Percentiles rank a stretch among this genome's conserved stretches.
These are phyloP conservation scores for Trichomonascaceae sp. DNA, from an alignment of 1,139 yeast genomes.

Conservation along the genomic window DNA sequence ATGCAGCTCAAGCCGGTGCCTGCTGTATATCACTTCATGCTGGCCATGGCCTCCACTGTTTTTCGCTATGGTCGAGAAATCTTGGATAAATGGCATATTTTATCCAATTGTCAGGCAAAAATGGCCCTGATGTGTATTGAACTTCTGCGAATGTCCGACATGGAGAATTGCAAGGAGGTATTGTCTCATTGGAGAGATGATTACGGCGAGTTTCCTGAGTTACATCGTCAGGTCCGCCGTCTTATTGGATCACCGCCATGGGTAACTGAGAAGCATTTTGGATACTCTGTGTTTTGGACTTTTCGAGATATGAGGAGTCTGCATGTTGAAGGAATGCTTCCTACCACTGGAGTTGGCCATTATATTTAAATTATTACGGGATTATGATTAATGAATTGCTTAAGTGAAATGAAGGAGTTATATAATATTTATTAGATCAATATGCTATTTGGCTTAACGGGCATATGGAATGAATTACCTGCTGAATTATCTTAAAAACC, in stretches of 20 bases:
- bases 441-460: no score
- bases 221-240: constrained; percentile 2
- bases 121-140: constrained; percentile 10
- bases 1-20: constrained; percentile 12
- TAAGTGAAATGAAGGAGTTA: no score
- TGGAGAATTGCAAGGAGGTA: constrained; percentile 11
- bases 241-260: constrained; percentile 9
- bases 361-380: not conserved
- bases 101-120: constrained; percentile 12
- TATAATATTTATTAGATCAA: no score
- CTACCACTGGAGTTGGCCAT: not conserved
- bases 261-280: constrained; percentile 11
- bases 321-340: constrained; percentile 12
- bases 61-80: constrained; percentile 11
- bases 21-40: constrained; percentile 11
- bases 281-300: constrained; percentile 15
- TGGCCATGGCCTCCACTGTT: constrained; percentile 12
- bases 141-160: constrained; percentile 7
- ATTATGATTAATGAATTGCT: not conserved
- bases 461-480: no score
- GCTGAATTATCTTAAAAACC: no score
- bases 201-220: constrained; percentile 10
- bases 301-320: constrained; percentile 14
- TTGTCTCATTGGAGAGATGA: constrained; percentile 11
- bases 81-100: constrained; percentile 11